Percentiles rank a stretch among this genome's conserved stretches.
phyloP scores from a whole-genome alignment of 2,329 filamentous ascomycete species.

The Verruconis gallopava region DNA sequence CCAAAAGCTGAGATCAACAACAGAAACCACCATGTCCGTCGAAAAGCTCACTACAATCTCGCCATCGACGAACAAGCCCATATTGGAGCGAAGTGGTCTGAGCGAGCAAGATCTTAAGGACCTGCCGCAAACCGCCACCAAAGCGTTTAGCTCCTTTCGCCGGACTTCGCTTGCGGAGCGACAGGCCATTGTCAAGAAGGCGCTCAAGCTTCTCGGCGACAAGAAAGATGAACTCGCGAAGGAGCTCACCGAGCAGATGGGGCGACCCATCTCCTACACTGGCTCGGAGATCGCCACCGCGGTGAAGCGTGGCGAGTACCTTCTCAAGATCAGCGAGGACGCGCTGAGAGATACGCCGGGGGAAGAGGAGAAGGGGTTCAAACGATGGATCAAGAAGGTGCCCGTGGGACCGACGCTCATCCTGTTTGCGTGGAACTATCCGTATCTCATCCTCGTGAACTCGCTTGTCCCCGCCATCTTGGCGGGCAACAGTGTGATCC shows the following conservation, averaged over 20 bases:
- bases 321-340: slow-evolving; percentile 71
- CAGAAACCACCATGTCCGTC: slow-evolving; percentile 36
- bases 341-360: slow-evolving; percentile 69
- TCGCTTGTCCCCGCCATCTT: slow-evolving; percentile 84
- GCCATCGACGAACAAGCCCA: slow-evolving; percentile 72
- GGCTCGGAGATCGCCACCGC: slow-evolving; percentile 75
- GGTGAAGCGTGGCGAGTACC: slow-evolving; percentile 70
- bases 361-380: slow-evolving; percentile 77
- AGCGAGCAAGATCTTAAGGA: slow-evolving; percentile 55
- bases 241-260: slow-evolving; percentile 91
- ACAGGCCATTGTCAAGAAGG: slow-evolving; percentile 68
- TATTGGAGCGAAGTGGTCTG: slow-evolving; percentile 66
- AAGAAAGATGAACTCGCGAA: slow-evolving; percentile 68
- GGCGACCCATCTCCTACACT: slow-evolving; percentile 77
- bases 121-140: slow-evolving; percentile 58
- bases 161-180: slow-evolving; percentile 63
- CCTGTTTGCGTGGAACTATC: slow-evolving; percentile 96
- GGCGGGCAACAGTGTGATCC: slow-evolving; percentile 77
- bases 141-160: slow-evolving; percentile 65
- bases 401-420: slow-evolving; percentile 79
- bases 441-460: slow-evolving; percentile 87
- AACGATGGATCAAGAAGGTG: slow-evolving; percentile 76
- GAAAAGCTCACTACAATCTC: slow-evolving; percentile 69
- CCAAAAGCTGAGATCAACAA: too few relatives aligned
- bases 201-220: slow-evolving; percentile 55